Evolutionary conservation across 495 filamentous ascomycete species (phyloP).

Genomic region (Collariella sp.): DNA sequence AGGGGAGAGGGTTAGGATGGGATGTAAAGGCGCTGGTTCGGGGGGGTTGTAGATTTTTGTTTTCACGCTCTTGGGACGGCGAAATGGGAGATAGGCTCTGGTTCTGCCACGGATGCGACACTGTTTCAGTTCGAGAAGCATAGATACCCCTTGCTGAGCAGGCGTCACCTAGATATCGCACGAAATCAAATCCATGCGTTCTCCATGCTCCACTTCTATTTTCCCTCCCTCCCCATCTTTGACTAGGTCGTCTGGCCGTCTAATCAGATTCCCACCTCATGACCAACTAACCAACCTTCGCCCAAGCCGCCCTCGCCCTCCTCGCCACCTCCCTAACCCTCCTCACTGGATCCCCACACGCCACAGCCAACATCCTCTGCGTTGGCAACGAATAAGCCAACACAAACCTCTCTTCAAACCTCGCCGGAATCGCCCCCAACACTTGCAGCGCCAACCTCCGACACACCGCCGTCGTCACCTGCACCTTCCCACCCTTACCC

Average conservation of each 20-base stretch:
- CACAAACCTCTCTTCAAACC: conserved; percentile 35
- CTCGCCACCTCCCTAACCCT: conserved; percentile 35
- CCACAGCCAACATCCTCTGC: conserved; percentile 32
- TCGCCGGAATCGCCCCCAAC: conserved; percentile 29
- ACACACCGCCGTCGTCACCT: conserved; percentile 11
- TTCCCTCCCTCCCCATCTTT: no score
- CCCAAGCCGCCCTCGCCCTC: conserved; percentile 36
- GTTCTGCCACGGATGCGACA: no score
- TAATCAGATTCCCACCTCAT: no score
- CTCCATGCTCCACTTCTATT: neutral
- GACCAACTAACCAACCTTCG: conserved; percentile 15
- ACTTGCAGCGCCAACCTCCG: conserved; percentile 34
- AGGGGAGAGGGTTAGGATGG: neutral
- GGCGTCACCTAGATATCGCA: no score
- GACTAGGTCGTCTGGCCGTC: no score
- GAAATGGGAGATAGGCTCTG: neutral
- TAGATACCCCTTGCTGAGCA: no score
- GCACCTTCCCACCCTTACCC: conserved; percentile 7
- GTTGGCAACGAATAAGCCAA: conserved; percentile 27
- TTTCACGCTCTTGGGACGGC: neutral
- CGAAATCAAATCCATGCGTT: neutral
- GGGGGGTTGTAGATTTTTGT: neutral
- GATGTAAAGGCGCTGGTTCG: neutral
- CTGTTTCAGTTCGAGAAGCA: no score
- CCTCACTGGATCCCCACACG: conserved; percentile 38